Base-by-base conservation (phyloP, 1,284 basidiomycete genomes). In the Naganishia cerealis region DNA sequence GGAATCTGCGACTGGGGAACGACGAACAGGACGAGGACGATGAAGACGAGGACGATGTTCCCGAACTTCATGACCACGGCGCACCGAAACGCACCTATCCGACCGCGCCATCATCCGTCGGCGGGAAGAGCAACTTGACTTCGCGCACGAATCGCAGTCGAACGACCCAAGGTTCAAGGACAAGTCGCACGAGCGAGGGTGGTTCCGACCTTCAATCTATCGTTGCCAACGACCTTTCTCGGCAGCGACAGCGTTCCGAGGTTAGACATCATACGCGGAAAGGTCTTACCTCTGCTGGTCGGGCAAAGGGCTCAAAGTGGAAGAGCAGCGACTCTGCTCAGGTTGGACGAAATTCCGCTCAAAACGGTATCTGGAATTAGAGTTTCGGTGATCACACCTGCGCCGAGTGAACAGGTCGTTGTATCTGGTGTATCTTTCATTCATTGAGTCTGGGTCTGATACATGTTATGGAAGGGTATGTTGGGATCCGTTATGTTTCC, bases 281-380 rank as follows among this genome's bases (percentile, higher is more conserved):
- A 70, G 84, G 84, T 12, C 83, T 84, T 5, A 84, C 85, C 68
- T 84, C 86, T 70, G 87, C 85, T 36, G 91, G 91, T 33, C 84
- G 90, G 54, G 83, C 87, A 24, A 87, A 88, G 73, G 92, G 92
- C 18, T 90, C 89, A 76, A 94, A 94, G 78, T 89, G 88, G 70
- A 94, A 92, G 81, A 86, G 87, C 74, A 89, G 90, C 73, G 85
- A 81, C 40, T 84, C 85, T 69, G 84, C 90, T 39, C 86, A 87
- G 74, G 73, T 87, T 12, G 87, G 89, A 75, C 82, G 82, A 67
- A 65, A 48, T 46, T 56, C 59, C 43, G 61, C 59, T 9, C 59
- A 63, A n/a, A 52, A 43, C 15, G 42, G 50, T 12, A 63, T 63
- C 2, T 63, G 61, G 61, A 63, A 63, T 46, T 63, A 63, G 61